These are phyloP conservation scores for Harringtonia aguacate DNA, from an alignment of 2,329 filamentous ascomycete species.

Conservation along the genomic window DNA sequence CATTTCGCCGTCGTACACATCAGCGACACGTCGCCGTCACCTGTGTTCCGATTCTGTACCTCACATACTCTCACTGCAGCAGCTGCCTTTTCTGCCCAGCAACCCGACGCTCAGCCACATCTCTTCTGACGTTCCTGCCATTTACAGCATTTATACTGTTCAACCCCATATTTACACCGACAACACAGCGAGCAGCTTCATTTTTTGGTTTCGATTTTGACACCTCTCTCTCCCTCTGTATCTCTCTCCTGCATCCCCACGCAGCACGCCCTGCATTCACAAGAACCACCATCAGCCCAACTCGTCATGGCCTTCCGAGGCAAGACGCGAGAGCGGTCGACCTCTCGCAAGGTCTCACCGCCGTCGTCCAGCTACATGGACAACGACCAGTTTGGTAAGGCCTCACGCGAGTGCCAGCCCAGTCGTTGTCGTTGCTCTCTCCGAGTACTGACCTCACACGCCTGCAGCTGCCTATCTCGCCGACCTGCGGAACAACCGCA, in stretches of 20 bases:
- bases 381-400: conserved; percentile 57
- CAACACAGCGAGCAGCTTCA: no score
- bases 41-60: no score
- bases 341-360: conserved; percentile 44
- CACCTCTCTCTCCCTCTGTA: background rate
- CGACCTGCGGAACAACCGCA: conserved; percentile 57
- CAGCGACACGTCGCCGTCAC: no score
- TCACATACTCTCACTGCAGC: background rate
- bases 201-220: no score
- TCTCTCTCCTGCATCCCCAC: background rate
- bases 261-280: background rate
- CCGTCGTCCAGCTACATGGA: conserved; percentile 55
- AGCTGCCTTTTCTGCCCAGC: no score
- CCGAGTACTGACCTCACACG: conserved; percentile 1
- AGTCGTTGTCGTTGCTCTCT: no score
- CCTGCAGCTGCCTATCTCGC: conserved; percentile 57
- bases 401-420: no score
- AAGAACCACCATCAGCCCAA: no score
- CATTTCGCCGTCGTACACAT: no score
- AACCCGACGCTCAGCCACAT: background rate
- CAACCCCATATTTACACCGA: no score
- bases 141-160: no score
- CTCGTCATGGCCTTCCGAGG: conserved; percentile 20
- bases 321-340: conserved; percentile 22
- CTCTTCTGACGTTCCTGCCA: no score